A percentile compares a stretch with the other conserved stretches of the same genome.
phyloP scores from a whole-genome alignment of 129 eudicot genomes.

The Flaveria ramosissima region DNA sequence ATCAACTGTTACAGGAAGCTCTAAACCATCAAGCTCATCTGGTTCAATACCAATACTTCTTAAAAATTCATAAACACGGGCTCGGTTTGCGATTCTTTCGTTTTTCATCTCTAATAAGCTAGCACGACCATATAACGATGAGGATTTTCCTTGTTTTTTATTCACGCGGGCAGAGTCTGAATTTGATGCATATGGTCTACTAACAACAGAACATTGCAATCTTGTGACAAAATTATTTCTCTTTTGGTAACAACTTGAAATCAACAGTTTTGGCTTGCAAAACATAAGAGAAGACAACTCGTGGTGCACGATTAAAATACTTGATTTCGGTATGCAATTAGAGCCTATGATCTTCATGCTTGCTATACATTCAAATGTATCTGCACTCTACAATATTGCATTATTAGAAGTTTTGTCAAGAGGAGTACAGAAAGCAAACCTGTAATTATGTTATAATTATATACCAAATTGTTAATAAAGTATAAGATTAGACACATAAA shows the following conservation, averaged over 20 bases:
- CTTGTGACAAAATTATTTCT: conserved; percentile 40
- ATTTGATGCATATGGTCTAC: conserved; percentile 47
- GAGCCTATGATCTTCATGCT: conserved; percentile 65
- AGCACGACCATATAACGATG: conserved; percentile 75
- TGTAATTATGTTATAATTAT: not conserved
- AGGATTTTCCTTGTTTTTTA: conserved; percentile 41
- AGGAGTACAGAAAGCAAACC: not conserved
- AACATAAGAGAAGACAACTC: conserved; percentile 57
- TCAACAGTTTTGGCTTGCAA: conserved; percentile 35
- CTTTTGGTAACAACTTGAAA: conserved; percentile 41
- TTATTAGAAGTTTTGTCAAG: conserved; percentile 18
- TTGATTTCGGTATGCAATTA: conserved; percentile 53
- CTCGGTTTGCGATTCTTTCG: conserved; percentile 68
- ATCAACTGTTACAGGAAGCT: conserved; percentile 93
- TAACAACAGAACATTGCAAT: conserved; percentile 52
- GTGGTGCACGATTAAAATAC: conserved; percentile 47
- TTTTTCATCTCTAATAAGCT: conserved; percentile 84
- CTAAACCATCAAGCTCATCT: conserved; percentile 90
- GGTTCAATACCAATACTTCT: conserved; percentile 71
- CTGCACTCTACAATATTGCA: conserved; percentile 38
- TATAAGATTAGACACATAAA: not conserved
- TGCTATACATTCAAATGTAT: conserved; percentile 29
- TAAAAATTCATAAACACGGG: conserved; percentile 80
- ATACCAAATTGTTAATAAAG: not conserved
- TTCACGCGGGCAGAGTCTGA: conserved; percentile 38